Evolutionary conservation across 768 basidiomycete species (phyloP), one percentile per base, ranked within the genome.

Genomic region (Collybia sordida): DNA sequence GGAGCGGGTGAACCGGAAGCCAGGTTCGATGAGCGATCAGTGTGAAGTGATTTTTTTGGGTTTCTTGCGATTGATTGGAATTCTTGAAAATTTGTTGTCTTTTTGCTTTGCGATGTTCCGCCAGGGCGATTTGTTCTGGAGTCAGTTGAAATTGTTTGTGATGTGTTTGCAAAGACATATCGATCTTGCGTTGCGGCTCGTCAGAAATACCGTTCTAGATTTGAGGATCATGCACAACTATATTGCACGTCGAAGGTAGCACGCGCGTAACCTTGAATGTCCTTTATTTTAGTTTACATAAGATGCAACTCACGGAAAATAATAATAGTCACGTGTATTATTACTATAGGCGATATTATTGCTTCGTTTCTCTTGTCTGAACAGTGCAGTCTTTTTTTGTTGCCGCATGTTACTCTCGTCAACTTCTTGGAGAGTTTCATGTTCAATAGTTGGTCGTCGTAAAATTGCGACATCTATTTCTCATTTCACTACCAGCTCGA

Each of bases 111-210:
- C 82, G 74, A 49, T 71, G 68, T 45, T 82, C 76, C 8, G 79
- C 73, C 31, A 81, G 64, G 1, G 82, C 82, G 17, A 81, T 51
- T 56, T 86, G 81, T 52, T 82, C 82, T 21, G 80, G 68, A 0
- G 85, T 83, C 51, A 25, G 60, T 36, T 47, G 61, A 50, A 62
- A 56, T 18, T 41, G 54, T 38, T 51, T 58, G 11, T 41, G 19
- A 6, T 38, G n/a, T 1, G 48, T 40, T n/a, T 40, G 49, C 11
- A 48, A 46, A 39, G 50, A 21, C 55, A 55, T 58, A 43, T 34
- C 48, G 24, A 37, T 22, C 17, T 19, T 45, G 22, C 11, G 34
- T 46, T 21, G 18, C 27, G 22, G 19, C 6, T 37, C n/a, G 12
- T 12, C 36, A 25, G 24, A 36, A 28, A 24, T 42, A 6, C 22